Evolutionary conservation across 441 rosid species (phyloP).

Genomic region (Kokia cookei): DNA sequence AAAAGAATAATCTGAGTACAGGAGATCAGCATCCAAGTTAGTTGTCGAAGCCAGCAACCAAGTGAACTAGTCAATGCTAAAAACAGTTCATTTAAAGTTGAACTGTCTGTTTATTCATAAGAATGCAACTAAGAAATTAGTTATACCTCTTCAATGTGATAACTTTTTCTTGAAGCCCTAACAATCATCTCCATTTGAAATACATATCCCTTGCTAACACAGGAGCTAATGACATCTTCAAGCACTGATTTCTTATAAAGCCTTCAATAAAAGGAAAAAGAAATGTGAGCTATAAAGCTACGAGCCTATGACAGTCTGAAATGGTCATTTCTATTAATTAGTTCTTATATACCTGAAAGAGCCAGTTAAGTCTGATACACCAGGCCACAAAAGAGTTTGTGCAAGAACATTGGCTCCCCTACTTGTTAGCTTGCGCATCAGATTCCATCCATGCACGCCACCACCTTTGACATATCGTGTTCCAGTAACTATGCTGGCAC

Average conservation of each 20-base stretch:
- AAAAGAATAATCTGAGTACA: background rate
- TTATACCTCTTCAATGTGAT: slow-evolving; percentile 73
- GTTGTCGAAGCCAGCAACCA: background rate
- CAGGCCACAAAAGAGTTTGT: slow-evolving; percentile 93
- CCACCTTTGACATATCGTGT: slow-evolving; percentile 85
- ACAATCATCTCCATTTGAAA: slow-evolving; percentile 99
- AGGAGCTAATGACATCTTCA: slow-evolving; percentile 72
- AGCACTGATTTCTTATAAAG: slow-evolving; percentile 80
- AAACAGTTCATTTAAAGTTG: background rate
- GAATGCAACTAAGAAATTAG: background rate
- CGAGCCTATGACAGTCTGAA: background rate
- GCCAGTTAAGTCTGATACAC: slow-evolving; percentile 94
- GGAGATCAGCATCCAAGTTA: background rate
- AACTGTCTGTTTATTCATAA: background rate
- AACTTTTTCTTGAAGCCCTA: slow-evolving; percentile 86
- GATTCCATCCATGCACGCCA: slow-evolving; percentile 96
- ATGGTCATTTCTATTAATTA: background rate
- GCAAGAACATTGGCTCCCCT: slow-evolving; percentile 98
- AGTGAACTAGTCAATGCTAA: background rate
- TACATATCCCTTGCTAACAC: slow-evolving; percentile 91
- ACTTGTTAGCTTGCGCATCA: slow-evolving; percentile 94
- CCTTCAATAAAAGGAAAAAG: slow-evolving; percentile 30
- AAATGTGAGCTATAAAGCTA: slow-evolving; percentile 10
- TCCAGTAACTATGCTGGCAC: slow-evolving; percentile 91
- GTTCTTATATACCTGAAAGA: slow-evolving; percentile 66